Base-by-base conservation (phyloP, 2,329 filamentous ascomycete genomes). In the Colletotrichum spinosum region DNA sequence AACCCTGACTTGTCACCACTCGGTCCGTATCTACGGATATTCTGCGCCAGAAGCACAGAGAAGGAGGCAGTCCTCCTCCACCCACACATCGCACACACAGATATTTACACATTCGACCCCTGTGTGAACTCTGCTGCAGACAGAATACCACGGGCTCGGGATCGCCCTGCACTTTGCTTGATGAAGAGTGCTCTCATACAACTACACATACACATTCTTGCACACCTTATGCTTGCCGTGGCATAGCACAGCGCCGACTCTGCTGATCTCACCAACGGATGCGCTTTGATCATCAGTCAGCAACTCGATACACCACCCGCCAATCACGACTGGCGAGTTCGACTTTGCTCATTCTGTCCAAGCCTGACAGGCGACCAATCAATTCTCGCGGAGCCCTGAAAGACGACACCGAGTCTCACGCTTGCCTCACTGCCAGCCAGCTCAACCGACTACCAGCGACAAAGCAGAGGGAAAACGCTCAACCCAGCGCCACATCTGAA, bases 261-360 rank as follows among this genome's bases (percentile, higher is more conserved):
- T 6, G 38, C 39, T 42, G 37, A 35, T 56, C 35, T 12, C 10
- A 42, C 35, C 38, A 44, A 42, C 37, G 34, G 35, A 35, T 44
- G 13, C 48, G 25, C 12, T 37, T 52, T 37, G 55, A 25, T 25
- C 55, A 45, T 13, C 45, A 58, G 35, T 46, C 45, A 51, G 59
- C 42, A 54, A 37, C 48, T 46, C 45, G 13, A 35, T 35, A 33
- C 15, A n/a, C 15, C n/a, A 46, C 34, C 8, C 57, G 35, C 63
- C 63, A 62, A 62, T 64, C 63, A 67, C 49, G 49, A 35, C 50
- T 53, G 59, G 49, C 53, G 41, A 41, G 62, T 54, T 41, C 57
- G 39, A 65, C 63, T 33, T 13, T 34, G 37, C 10, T 35, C 10
- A 7, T 35, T 46, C 45, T 49, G 17, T 51, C 52, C 37, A 13